Evolutionary conservation across 306 rosid species (phyloP), one percentile per base, ranked within the genome.

Genomic region (Gastrolobium bilobum): DNA sequence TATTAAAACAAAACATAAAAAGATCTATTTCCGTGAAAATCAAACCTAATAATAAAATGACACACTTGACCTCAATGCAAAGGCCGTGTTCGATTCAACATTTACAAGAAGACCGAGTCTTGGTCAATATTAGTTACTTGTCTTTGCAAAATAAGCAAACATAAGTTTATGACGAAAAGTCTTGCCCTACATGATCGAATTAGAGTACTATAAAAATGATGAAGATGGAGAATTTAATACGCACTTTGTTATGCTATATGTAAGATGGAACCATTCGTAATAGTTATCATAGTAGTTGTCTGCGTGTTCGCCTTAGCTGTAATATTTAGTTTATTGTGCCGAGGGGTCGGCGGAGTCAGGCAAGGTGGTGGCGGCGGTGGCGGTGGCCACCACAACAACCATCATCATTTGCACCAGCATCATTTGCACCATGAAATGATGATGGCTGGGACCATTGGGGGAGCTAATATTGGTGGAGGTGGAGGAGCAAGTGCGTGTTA

Each of bases 261-360:
- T 4, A n/a, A 79, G 33, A 79, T 84, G 87, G 58, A 79, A 8
- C 13, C 81, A 7, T 10, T 48, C 9, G 80, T 54, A 15, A 73
- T 68, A 79, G 0, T 79, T 62, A 75, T 84, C 75, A 63, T 79
- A 0, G 39, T 10, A 59, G 58, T 9, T 59, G 81, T 68, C 4
- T 60, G 70, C 43, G 0, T 79, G 0, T 13, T 75, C 9, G 6
- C 40, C 35, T 35, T 75, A 1, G 0, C 1, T 42, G 29, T 2
- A 7, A 20, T 75, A 52, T 3, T 68, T 10, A 50, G 40, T 15
- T 37, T 79, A 30, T 14, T 79, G 63, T 61, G 84, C 64, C 75
- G 47, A 14, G 38, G 4, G 15, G 5, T 20, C 6, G 58, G 58
- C 10, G 37, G 6, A 9, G 40, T 40, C 4, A 39, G 60, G 2